Conservation (phyloP, 2,329 filamentous ascomycete species). For the Microdochium bolleyi region DNA sequence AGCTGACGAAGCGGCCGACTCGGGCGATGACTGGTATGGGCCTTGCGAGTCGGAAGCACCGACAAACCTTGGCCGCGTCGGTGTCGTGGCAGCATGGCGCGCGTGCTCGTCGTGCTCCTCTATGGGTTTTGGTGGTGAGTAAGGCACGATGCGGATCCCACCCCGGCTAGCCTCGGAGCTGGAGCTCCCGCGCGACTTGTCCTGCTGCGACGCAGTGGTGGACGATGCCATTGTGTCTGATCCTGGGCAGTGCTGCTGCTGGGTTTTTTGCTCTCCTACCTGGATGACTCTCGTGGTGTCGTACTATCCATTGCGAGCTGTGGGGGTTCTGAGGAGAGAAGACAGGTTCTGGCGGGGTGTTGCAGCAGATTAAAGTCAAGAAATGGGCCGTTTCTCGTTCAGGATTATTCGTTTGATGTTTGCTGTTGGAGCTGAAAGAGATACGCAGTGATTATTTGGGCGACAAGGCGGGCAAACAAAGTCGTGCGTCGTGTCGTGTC, state of each 20-base stretch:
- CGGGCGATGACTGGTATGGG: not conserved
- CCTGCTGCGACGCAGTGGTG: conserved; percentile 15
- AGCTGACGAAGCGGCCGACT: not conserved
- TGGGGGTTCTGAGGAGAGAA: not conserved
- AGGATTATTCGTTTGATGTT: not conserved
- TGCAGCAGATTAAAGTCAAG: no score
- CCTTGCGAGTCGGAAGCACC: not conserved
- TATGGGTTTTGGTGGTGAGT: conserved; percentile 32
- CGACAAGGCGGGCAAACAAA: not conserved
- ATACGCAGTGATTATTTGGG: not conserved
- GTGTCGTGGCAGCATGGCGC: not conserved
- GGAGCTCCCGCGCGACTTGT: conserved; percentile 28
- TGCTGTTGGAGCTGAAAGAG: not conserved
- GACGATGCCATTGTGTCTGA: conserved; percentile 21
- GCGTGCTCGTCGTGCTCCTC: not conserved
- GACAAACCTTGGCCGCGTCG: not conserved
- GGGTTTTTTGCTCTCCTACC: not conserved
- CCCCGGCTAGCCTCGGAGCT: conserved; percentile 31
- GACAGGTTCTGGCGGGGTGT: not conserved
- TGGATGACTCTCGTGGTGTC: not conserved
- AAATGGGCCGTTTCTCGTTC: not conserved
- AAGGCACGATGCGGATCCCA: conserved; percentile 40
- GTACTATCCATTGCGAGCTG: not conserved
- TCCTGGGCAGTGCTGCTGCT: not conserved
- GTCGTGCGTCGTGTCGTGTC: not conserved